Evolutionary conservation across 805 yeast genomes (phyloP).

Genomic region (Teunomyces funiuensis): DNA sequence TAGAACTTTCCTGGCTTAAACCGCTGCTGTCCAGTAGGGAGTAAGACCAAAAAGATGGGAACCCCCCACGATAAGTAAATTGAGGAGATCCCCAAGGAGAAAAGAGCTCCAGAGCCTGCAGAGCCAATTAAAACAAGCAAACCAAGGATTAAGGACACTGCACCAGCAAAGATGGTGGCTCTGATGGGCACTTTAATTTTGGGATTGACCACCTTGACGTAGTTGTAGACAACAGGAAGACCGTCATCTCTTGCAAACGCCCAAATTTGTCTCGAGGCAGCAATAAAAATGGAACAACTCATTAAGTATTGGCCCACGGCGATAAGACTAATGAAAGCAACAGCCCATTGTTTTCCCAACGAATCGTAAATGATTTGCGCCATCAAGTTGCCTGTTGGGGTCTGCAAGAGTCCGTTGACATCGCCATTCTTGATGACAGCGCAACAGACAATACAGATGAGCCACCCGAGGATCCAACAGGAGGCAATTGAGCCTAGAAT

Average conservation of each 20-base stretch:
- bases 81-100: constrained; percentile 62
- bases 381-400: constrained; percentile 58
- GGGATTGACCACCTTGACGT: constrained; percentile 57
- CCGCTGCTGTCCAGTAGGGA: constrained; percentile 48
- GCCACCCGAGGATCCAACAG: constrained; percentile 61
- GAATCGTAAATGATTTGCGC: constrained; percentile 65
- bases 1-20: constrained; percentile 69
- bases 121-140: constrained; percentile 54
- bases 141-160: constrained; percentile 53
- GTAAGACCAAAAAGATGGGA: constrained; percentile 52
- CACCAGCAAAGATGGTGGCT: constrained; percentile 57
- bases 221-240: constrained; percentile 54
- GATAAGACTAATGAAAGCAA: constrained; percentile 59
- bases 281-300: constrained; percentile 63
- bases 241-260: constrained; percentile 80
- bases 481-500: constrained; percentile 57
- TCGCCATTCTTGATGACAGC: constrained; percentile 55
- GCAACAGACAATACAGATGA: constrained; percentile 50
- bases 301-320: constrained; percentile 62
- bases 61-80: constrained; percentile 62
- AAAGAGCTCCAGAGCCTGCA: constrained; percentile 63
- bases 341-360: constrained; percentile 63
- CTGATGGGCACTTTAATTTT: constrained; percentile 61
- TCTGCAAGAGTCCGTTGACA: constrained; percentile 38
- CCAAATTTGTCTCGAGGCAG: constrained; percentile 70